These are phyloP conservation scores for Candida tunisiensis DNA, from an alignment of 1,139 yeast species.

Conservation along the genomic window DNA sequence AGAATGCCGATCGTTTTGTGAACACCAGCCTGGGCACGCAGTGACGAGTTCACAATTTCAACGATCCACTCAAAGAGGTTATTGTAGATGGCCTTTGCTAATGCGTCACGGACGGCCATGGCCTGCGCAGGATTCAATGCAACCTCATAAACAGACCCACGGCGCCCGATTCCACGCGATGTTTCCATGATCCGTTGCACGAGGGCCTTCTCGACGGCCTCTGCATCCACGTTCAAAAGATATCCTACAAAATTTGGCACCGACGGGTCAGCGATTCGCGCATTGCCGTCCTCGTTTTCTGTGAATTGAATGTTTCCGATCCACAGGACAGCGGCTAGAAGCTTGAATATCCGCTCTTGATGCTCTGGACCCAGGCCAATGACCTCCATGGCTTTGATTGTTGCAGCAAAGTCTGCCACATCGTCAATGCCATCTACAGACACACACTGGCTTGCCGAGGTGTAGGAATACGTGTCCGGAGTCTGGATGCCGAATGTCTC, in stretches of 20 bases:
- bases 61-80: slow-evolving; percentile 96
- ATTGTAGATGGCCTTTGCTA: slow-evolving; percentile 88
- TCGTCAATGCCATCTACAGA: slow-evolving; percentile 82
- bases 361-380: slow-evolving; percentile 73
- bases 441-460: slow-evolving; percentile 76
- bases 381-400: slow-evolving; percentile 69
- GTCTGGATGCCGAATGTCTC: slow-evolving; percentile 77
- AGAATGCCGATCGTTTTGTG: slow-evolving; percentile 79
- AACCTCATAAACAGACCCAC: slow-evolving; percentile 90
- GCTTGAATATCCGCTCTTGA: slow-evolving; percentile 78
- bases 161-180: slow-evolving; percentile 57
- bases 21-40: slow-evolving; percentile 32
- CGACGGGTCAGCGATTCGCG: slow-evolving; percentile 69
- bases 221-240: slow-evolving; percentile 64
- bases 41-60: slow-evolving; percentile 72
- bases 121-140: slow-evolving; percentile 91
- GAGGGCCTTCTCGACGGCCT: slow-evolving; percentile 47
- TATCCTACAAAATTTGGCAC: slow-evolving; percentile 93
- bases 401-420: slow-evolving; percentile 57
- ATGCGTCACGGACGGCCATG: slow-evolving; percentile 82
- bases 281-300: slow-evolving; percentile 71
- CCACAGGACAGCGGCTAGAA: slow-evolving; percentile 82
- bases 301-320: slow-evolving; percentile 78
- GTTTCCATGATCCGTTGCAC: slow-evolving; percentile 81
- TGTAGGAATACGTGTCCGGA: slow-evolving; percentile 84